phyloP scores from a whole-genome alignment of 116 monocot species.

The Trichopus zeylanicus region DNA sequence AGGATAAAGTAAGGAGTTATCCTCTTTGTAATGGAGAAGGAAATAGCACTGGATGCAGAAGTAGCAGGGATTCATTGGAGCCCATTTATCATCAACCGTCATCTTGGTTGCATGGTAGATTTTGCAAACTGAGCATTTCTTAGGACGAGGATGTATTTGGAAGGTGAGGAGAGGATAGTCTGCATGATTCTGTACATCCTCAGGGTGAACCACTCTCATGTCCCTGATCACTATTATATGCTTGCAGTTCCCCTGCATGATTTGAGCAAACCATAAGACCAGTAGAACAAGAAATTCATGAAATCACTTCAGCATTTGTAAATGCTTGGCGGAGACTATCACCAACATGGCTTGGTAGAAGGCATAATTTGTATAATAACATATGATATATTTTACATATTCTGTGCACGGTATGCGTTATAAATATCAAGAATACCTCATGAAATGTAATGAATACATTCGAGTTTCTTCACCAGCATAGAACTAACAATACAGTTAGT shows the following conservation, averaged over 20 bases:
- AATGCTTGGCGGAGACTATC: no score
- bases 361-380: no score
- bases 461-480: no score
- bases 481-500: no score
- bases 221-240: conserved; percentile 80
- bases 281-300: not conserved
- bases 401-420: no score
- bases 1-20: conserved; percentile 60
- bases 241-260: conserved; percentile 77
- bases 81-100: conserved; percentile 85
- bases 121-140: conserved; percentile 68
- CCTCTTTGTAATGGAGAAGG: conserved; percentile 93
- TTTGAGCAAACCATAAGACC: not conserved
- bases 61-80: conserved; percentile 63
- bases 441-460: no score
- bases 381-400: no score
- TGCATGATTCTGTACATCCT: conserved; percentile 50
- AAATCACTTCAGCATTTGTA: not conserved
- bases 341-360: no score
- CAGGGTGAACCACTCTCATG: conserved; percentile 74
- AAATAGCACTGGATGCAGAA: conserved; percentile 90
- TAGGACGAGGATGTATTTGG: conserved; percentile 25
- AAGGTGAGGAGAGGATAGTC: conserved; percentile 72
- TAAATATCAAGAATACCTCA: no score
- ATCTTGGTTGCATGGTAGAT: conserved; percentile 63